Conservation (phyloP, 1,284 basidiomycete species). For the Fomitopsis pinicola region DNA sequence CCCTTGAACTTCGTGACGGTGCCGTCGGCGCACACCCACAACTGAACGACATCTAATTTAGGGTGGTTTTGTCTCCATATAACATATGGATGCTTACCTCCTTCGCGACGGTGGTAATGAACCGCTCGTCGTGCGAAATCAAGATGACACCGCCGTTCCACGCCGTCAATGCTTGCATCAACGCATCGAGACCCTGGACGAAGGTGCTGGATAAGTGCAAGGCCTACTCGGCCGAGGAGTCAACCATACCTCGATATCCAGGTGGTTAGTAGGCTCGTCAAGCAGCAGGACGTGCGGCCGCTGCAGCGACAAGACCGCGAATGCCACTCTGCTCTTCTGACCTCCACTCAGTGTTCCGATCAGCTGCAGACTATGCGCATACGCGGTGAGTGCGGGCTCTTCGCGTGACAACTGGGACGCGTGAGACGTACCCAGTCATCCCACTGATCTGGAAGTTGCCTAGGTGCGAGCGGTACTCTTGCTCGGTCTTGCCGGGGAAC, state of each 20-base stretch:
- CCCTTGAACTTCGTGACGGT: constrained; percentile 84
- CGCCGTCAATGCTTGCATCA: constrained; percentile 81
- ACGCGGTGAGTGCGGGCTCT: neutral
- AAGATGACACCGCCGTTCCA: constrained; percentile 98
- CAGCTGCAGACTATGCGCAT: constrained; percentile 53
- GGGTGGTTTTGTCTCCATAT: neutral
- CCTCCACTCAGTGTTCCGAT: constrained; percentile 91
- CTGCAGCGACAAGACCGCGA: constrained; percentile 87
- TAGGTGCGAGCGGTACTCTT: constrained; percentile 92
- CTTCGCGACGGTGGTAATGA: constrained; percentile 81
- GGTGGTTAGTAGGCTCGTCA: constrained; percentile 97
- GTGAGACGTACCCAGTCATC: constrained; percentile 70
- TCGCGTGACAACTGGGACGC: neutral
- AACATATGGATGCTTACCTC: constrained; percentile 43
- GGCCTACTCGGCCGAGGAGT: neutral
- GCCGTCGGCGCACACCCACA: constrained; percentile 90
- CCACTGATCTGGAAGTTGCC: constrained; percentile 99
- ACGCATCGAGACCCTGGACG: constrained; percentile 83
- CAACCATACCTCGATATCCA: constrained; percentile 79
- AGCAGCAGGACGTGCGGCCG: constrained; percentile 86
- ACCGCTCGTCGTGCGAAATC: constrained; percentile 92
- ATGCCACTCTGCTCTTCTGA: constrained; percentile 96
- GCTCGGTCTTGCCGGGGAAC: constrained; percentile 94
- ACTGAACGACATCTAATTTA: constrained; percentile 33
- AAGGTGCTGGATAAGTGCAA: neutral